phyloP scores from a whole-genome alignment of 1,284 basidiomycete species.

The Marasmius tenuissimus region DNA sequence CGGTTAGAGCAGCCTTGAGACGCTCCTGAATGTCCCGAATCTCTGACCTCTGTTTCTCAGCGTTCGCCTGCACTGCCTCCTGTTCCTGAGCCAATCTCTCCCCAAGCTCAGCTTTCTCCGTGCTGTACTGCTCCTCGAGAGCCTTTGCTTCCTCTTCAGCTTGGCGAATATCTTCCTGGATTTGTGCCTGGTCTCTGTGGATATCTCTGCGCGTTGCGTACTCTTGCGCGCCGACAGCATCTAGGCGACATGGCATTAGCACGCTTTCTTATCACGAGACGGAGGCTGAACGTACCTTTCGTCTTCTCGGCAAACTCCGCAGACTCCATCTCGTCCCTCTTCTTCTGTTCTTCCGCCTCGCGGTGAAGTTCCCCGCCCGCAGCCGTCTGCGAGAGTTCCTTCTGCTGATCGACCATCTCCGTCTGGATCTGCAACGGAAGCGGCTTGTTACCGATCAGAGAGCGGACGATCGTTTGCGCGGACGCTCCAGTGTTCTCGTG shows the following conservation, averaged over 20 bases:
- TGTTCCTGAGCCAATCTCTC: not conserved
- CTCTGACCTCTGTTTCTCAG: not conserved
- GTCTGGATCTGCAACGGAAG: slow-evolving; percentile 38
- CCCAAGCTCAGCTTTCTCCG: not conserved
- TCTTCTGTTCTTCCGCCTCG: slow-evolving; percentile 34
- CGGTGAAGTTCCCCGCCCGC: slow-evolving; percentile 39
- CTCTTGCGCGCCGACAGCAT: not conserved
- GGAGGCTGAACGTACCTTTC: slow-evolving; percentile 17
- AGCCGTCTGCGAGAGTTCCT: slow-evolving; percentile 35
- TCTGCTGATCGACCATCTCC: slow-evolving; percentile 40
- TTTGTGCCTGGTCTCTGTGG: not conserved
- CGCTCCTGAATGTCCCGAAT: not conserved
- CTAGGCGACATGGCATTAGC: not conserved
- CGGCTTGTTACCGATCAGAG: slow-evolving; percentile 30
- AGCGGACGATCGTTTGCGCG: slow-evolving; percentile 27
- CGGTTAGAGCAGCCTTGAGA: not conserved
- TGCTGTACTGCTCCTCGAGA: not conserved
- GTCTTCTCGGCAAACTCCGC: slow-evolving; percentile 36
- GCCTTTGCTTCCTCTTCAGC: not conserved
- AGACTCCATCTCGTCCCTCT: slow-evolving; percentile 35
- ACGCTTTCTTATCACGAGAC: not conserved
- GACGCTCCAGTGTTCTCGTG: slow-evolving; percentile 30
- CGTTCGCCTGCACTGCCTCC: not conserved
- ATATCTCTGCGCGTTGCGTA: not conserved
- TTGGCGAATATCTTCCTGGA: not conserved